phyloP scores from a whole-genome alignment of 129 eudicot species.

The Saposhnikovia divaricata region DNA sequence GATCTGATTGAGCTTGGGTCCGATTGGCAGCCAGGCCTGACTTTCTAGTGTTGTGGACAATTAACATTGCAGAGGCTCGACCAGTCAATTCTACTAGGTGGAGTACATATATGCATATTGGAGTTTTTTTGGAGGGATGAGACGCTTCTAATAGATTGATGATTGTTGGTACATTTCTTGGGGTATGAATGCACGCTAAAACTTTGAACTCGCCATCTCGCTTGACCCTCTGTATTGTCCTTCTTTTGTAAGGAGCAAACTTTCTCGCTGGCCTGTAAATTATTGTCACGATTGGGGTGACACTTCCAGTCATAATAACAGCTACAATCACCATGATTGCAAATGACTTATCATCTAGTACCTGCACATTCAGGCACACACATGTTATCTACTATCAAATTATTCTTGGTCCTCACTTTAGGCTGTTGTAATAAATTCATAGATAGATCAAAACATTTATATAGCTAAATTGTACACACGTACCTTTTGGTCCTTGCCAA shows the following conservation, averaged over 20 bases:
- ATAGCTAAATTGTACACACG: background rate
- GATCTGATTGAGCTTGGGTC: conserved; percentile 81
- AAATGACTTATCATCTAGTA: conserved; percentile 68
- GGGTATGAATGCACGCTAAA: conserved; percentile 68
- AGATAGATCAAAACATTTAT: too few species aligned
- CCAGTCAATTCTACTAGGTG: conserved; percentile 88
- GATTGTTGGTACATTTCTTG: conserved; percentile 80
- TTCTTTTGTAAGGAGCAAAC: conserved; percentile 44
- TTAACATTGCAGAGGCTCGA: conserved; percentile 84
- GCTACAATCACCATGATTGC: conserved; percentile 77
- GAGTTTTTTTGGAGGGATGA: conserved; percentile 54
- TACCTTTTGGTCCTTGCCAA: conserved; percentile 14
- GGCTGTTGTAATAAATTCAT: background rate
- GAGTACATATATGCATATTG: conserved; percentile 50
- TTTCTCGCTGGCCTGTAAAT: conserved; percentile 69
- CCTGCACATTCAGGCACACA: conserved; percentile 22
- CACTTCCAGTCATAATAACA: conserved; percentile 52
- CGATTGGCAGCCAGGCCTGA: conserved; percentile 66
- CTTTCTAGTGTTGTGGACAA: conserved; percentile 57
- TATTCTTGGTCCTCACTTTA: too few species aligned
- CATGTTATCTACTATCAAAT: background rate
- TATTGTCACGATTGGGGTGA: conserved; percentile 49
- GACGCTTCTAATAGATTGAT: conserved; percentile 82
- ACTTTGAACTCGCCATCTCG: conserved; percentile 51
- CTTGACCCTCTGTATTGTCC: conserved; percentile 50